Percentiles rank a stretch among this genome's conserved stretches.
These are phyloP conservation scores for Stenocarpella maydis DNA, from an alignment of 2,329 filamentous ascomycete genomes.

Conservation along the genomic window DNA sequence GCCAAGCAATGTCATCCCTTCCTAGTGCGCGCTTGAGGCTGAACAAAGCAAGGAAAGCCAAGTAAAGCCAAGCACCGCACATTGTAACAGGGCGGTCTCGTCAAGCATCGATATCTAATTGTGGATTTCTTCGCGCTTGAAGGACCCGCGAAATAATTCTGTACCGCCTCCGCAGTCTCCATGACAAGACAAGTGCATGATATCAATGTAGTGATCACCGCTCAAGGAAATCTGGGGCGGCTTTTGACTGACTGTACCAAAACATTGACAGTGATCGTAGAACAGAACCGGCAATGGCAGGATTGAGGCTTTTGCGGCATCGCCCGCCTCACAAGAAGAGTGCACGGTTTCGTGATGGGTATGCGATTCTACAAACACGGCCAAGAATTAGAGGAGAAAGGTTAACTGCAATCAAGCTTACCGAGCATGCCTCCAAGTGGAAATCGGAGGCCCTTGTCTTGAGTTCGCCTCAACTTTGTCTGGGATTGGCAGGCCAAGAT, in stretches of 20 bases:
- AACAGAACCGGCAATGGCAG: not conserved
- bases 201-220: conserved; percentile 14
- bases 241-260: conserved; percentile 3
- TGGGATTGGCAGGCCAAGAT: conserved; percentile 20
- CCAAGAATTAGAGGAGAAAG: not conserved
- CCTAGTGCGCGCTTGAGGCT: conserved; percentile 19
- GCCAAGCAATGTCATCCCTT: conserved; percentile 24
- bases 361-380: not conserved
- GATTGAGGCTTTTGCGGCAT: not conserved
- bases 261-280: conserved; percentile 5
- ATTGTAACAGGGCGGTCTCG: conserved; percentile 26
- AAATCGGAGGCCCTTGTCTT: conserved; percentile 15
- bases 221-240: conserved; percentile 21
- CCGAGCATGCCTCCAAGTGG: not conserved
- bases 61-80: conserved; percentile 25
- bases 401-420: conserved; percentile 13
- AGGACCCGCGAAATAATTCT: conserved; percentile 2
- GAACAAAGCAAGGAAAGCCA: conserved; percentile 1
- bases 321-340: not conserved
- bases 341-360: not conserved
- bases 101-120: conserved; percentile 11
- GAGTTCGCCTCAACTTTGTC: conserved; percentile 26
- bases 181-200: not conserved
- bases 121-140: conserved; percentile 10
- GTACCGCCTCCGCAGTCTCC: conserved; percentile 9